These are phyloP conservation scores for Fusarium miscanthi DNA, from an alignment of 2,329 filamentous ascomycete species.

Conservation along the genomic window DNA sequence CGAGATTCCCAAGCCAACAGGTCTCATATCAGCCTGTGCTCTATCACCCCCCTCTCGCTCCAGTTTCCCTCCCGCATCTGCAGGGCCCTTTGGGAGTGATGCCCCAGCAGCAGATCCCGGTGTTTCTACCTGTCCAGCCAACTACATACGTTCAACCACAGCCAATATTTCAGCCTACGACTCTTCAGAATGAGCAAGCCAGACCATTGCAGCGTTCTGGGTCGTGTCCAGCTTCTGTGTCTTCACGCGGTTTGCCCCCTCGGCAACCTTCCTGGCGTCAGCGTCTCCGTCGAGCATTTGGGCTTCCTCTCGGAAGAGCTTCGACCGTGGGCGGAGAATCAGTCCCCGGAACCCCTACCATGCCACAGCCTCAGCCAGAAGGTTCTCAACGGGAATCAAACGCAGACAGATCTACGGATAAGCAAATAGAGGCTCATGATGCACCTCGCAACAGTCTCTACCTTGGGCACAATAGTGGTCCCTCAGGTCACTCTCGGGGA, in stretches of 20 bases:
- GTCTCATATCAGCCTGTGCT: conserved; percentile 35
- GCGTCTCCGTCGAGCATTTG: conserved; percentile 43
- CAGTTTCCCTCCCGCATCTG: not conserved
- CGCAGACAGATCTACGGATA: not conserved
- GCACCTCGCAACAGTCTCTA: not conserved
- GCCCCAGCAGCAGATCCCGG: conserved; percentile 9
- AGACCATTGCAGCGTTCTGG: not conserved
- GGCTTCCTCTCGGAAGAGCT: conserved; percentile 48
- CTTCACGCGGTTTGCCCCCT: conserved; percentile 9
- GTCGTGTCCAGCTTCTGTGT: not conserved
- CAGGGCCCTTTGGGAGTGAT: not conserved
- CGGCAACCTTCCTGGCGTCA: conserved; percentile 45
- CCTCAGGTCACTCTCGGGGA: not conserved
- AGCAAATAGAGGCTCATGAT: not conserved
- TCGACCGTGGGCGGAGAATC: conserved; percentile 51
- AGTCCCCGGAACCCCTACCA: conserved; percentile 19
- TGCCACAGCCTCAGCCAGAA: not conserved
- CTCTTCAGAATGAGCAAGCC: not conserved
- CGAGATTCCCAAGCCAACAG: conserved; percentile 16
- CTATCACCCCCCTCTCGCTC: conserved; percentile 10
- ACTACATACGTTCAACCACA: not conserved
- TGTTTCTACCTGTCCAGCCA: not conserved
- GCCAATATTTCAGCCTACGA: not conserved
- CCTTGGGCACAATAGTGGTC: not conserved
- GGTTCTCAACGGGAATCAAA: not conserved